Evolutionary conservation across 1,284 basidiomycete genomes (phyloP).

Genomic region (Peniophora sp.): DNA sequence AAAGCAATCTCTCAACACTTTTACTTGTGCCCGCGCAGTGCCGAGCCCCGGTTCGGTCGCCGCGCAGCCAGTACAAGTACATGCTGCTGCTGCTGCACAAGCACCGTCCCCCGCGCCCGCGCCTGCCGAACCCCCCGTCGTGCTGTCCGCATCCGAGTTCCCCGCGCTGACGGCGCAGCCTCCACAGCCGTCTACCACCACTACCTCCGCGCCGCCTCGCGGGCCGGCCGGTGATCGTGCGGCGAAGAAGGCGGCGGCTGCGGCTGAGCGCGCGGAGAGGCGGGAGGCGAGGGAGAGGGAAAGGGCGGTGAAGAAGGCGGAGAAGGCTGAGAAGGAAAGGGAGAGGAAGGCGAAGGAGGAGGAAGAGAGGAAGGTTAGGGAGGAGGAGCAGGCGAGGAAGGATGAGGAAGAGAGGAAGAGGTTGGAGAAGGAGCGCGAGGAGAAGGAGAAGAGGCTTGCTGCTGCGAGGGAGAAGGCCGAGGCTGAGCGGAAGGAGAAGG

Average conservation of each 20-base stretch:
- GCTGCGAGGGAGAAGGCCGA: conserved; percentile 18
- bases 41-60: conserved; percentile 39
- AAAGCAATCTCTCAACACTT: conserved; percentile 14
- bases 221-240: conserved; percentile 27
- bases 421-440: conserved; percentile 21
- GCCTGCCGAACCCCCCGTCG: conserved; percentile 9
- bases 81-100: conserved; percentile 19
- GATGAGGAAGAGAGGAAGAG: conserved; percentile 17
- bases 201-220: conserved; percentile 8
- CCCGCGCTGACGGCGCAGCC: conserved; percentile 39
- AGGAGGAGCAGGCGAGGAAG: conserved; percentile 26
- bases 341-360: conserved; percentile 27
- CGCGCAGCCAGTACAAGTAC: no score
- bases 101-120: conserved; percentile 18
- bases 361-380: conserved; percentile 26
- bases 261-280: conserved; percentile 52
- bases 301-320: conserved; percentile 11
- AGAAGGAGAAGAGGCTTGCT: conserved; percentile 19
- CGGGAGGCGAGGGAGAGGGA: conserved; percentile 17
- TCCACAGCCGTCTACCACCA: conserved; percentile 20
- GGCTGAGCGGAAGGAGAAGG: conserved; percentile 18
- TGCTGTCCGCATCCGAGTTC: conserved; percentile 64
- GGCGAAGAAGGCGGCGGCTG: conserved; percentile 54
- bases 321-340: conserved; percentile 27
- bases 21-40: conserved; percentile 34